Percentiles rank a stretch among this genome's conserved stretches.
These are phyloP conservation scores for Dryadomyces quercus-mongolicae DNA, from an alignment of 2,329 filamentous ascomycete genomes.

Conservation along the genomic window DNA sequence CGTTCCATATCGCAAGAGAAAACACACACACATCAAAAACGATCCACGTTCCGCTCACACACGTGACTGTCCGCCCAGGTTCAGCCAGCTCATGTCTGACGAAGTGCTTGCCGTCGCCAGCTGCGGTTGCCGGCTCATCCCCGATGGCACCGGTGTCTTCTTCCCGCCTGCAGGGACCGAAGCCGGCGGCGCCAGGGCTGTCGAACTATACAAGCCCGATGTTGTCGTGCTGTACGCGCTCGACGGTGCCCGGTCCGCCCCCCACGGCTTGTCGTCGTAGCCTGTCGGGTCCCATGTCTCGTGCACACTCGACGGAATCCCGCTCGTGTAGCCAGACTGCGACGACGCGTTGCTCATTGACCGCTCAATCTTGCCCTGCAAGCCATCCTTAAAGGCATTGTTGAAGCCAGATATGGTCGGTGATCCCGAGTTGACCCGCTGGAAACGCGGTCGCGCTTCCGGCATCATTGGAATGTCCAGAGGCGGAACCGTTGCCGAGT, in stretches of 20 bases:
- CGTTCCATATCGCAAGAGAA: not conserved
- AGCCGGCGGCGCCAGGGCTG: conserved; percentile 26
- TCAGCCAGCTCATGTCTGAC: conserved; percentile 71
- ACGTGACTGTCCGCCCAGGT: conserved; percentile 40
- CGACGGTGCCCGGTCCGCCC: conserved; percentile 34
- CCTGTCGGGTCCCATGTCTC: conserved; percentile 41
- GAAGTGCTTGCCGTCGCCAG: conserved; percentile 36
- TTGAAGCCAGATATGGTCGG: conserved; percentile 54
- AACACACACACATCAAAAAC: not conserved
- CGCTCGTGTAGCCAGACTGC: conserved; percentile 47
- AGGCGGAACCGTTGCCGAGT: conserved; percentile 60
- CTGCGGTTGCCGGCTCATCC: conserved; percentile 36
- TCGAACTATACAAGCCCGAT: conserved; percentile 21
- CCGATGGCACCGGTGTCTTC: conserved; percentile 14
- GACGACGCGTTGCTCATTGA: conserved; percentile 36
- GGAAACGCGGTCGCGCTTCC: conserved; percentile 49
- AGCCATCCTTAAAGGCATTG: conserved; percentile 38
- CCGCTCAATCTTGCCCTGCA: conserved; percentile 50
- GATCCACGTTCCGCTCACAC: not conserved
- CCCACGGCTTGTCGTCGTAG: conserved; percentile 32
- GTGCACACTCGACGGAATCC: conserved; percentile 51
- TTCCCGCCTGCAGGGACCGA: conserved; percentile 8
- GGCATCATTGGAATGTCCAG: conserved; percentile 39
- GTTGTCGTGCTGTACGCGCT: conserved; percentile 36
- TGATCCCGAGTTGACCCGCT: conserved; percentile 55